Evolutionary conservation across 495 filamentous ascomycete species (phyloP).

Genomic region (Aspergillus saccharolyticus): DNA sequence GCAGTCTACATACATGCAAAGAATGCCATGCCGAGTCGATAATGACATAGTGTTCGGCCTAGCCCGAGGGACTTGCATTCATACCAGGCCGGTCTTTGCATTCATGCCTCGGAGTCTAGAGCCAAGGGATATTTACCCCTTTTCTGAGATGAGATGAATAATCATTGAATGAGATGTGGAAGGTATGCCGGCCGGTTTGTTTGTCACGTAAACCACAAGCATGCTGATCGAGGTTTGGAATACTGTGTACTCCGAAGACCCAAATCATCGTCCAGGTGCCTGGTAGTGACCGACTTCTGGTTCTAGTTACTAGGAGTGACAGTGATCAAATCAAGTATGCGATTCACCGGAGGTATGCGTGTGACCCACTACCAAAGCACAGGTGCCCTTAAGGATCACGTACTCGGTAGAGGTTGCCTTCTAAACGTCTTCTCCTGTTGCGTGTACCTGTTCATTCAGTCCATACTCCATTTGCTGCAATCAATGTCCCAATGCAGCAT

Average conservation of each 20-base stretch:
- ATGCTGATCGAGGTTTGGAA: background rate
- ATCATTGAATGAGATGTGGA: background rate
- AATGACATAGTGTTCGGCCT: background rate
- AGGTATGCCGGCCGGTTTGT: background rate
- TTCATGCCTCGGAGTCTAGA: background rate
- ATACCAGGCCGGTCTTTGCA: background rate
- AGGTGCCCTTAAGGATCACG: background rate
- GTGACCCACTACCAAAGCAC: background rate
- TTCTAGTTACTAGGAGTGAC: background rate
- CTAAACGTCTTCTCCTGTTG: background rate
- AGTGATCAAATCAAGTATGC: background rate
- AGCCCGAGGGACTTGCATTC: background rate
- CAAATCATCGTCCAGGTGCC: background rate
- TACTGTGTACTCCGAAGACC: too few relatives aligned
- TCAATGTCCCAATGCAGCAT: background rate
- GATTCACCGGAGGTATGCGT: background rate
- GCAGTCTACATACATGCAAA: background rate
- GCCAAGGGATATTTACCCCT: background rate
- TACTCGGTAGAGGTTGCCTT: background rate
- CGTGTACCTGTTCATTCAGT: background rate
- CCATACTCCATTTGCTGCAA: background rate
- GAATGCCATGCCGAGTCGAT: background rate
- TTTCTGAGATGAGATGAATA: background rate
- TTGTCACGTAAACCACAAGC: background rate
- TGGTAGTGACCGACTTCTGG: background rate